phyloP scores from a whole-genome alignment of 805 yeast genomes.

The Saturnispora sanitii region DNA sequence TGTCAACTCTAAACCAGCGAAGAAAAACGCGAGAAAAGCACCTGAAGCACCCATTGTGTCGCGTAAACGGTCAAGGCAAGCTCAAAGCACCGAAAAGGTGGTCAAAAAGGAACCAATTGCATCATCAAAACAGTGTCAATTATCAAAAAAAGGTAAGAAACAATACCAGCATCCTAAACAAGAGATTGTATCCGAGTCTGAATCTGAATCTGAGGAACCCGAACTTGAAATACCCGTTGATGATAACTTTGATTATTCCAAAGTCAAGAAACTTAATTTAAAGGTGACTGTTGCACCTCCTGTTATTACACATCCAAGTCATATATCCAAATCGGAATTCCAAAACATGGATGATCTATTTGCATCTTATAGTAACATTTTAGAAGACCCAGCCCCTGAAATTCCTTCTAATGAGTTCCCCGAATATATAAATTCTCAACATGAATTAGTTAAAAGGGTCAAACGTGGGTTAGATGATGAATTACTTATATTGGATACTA shows the following conservation, averaged over 20 bases:
- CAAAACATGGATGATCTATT: slow-evolving; percentile 35
- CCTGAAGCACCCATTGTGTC: too few relatives aligned
- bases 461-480: slow-evolving; percentile 37
- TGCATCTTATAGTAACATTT: slow-evolving; percentile 46
- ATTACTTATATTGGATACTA: slow-evolving; percentile 35
- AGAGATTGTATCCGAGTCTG: neutral
- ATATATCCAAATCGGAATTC: slow-evolving; percentile 38
- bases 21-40: too few relatives aligned
- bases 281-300: slow-evolving; percentile 34
- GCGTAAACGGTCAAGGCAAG: too few relatives aligned
- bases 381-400: slow-evolving; percentile 41
- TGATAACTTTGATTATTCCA: neutral
- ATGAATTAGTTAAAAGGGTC: slow-evolving; percentile 32
- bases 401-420: slow-evolving; percentile 51
- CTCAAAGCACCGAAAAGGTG: too few relatives aligned
- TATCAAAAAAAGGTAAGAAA: too few relatives aligned
- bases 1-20: too few relatives aligned
- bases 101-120: too few relatives aligned
- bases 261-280: slow-evolving; percentile 17
- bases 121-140: too few relatives aligned
- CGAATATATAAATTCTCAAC: slow-evolving; percentile 45
- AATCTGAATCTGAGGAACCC: neutral
- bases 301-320: slow-evolving; percentile 51
- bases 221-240: neutral
- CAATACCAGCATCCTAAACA: neutral